Evolutionary conservation across 2,329 filamentous ascomycete species (phyloP).

Genomic region (Claviceps sp.): DNA sequence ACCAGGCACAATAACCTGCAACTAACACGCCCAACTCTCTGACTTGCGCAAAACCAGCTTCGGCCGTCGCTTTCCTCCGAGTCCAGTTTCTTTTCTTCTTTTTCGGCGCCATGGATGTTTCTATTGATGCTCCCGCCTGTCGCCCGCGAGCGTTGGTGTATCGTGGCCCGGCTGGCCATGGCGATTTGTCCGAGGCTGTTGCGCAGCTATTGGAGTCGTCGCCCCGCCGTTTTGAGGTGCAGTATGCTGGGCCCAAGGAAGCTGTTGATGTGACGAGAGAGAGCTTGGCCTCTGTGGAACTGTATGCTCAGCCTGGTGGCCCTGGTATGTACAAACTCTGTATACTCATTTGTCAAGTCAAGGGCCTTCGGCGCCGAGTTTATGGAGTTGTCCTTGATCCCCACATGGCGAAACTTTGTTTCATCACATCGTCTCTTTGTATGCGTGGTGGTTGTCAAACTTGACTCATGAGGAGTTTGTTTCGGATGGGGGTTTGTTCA

Average conservation of each 20-base stretch:
- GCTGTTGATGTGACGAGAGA: constrained; percentile 8
- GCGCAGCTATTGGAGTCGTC: constrained; percentile 11
- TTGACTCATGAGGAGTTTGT: neutral
- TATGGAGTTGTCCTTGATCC: neutral
- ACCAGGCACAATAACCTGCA: neutral
- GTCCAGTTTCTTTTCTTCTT: too few relatives aligned
- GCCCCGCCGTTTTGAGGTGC: constrained; percentile 10
- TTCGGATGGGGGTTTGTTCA: too few relatives aligned
- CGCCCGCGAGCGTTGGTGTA: constrained; percentile 12
- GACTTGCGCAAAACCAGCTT: neutral
- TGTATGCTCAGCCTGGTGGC: constrained; percentile 13
- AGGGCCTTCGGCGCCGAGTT: too few relatives aligned
- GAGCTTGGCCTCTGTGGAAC: constrained; percentile 6
- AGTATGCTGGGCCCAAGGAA: constrained; percentile 11
- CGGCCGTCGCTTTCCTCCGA: neutral
- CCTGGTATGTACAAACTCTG: constrained; percentile 6
- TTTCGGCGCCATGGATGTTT: neutral
- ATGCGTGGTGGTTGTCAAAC: neutral
- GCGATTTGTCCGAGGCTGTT: constrained; percentile 11
- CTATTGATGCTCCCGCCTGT: neutral
- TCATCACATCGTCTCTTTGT: neutral
- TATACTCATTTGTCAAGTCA: neutral
- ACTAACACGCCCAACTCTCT: neutral
- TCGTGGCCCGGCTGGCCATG: constrained; percentile 9
- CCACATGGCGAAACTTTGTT: neutral